These are phyloP conservation scores for Scedosporium aurantiacum DNA, from an alignment of 2,329 filamentous ascomycete species.

Conservation along the genomic window DNA sequence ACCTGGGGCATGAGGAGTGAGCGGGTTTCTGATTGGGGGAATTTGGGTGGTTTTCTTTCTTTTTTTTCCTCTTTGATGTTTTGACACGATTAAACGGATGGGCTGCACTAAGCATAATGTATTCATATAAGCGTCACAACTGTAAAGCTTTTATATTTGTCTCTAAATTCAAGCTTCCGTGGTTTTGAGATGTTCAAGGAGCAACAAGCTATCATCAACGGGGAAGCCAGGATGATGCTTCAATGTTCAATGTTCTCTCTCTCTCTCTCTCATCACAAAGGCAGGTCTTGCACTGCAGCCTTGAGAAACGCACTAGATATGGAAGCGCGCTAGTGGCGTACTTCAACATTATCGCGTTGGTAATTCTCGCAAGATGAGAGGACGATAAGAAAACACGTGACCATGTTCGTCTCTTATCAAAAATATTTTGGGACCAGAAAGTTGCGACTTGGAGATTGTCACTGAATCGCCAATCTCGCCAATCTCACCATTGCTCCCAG, in stretches of 20 bases:
- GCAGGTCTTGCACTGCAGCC: not conserved
- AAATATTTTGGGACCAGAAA: not conserved
- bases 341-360: not conserved
- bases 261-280: not conserved
- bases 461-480: not conserved
- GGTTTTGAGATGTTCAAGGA: too few species aligned
- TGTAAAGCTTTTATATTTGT: not conserved
- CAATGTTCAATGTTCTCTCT: not conserved
- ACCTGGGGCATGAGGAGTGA: slow-evolving; percentile 27
- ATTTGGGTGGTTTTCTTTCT: slow-evolving; percentile 1
- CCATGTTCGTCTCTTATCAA: not conserved
- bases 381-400: slow-evolving; percentile 2
- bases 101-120: not conserved
- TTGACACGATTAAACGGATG: not conserved
- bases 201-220: too few species aligned
- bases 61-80: not conserved
- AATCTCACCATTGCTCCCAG: not conserved
- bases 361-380: slow-evolving; percentile 3
- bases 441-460: not conserved
- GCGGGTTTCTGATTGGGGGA: not conserved
- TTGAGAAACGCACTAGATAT: not conserved
- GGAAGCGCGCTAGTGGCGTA: not conserved
- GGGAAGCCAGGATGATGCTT: too few species aligned
- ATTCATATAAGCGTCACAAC: not conserved
- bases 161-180: not conserved